phyloP scores from a whole-genome alignment of 371 early-diverging fungal species.

The Mortierella polycephala region DNA sequence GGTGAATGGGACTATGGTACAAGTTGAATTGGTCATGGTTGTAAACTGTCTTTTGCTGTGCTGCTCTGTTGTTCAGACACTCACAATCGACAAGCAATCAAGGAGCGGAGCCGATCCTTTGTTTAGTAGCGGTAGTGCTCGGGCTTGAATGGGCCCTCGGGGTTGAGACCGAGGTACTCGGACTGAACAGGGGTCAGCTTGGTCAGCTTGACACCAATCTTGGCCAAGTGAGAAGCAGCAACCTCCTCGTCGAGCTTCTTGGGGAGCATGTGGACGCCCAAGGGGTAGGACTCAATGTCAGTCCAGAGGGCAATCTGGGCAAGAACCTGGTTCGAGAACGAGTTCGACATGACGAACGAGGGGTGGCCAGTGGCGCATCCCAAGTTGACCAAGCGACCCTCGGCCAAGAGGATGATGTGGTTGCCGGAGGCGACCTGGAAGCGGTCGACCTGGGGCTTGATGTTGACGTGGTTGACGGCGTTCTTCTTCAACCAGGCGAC shows the following conservation, averaged over 20 bases:
- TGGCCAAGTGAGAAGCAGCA: slow-evolving; percentile 94
- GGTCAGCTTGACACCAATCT: slow-evolving; percentile 95
- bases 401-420: slow-evolving; percentile 97
- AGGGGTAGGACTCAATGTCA: slow-evolving; percentile 84
- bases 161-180: slow-evolving; percentile 88
- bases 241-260: slow-evolving; percentile 99
- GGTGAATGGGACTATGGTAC: slow-evolving; percentile 26
- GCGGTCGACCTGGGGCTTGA: slow-evolving; percentile 99
- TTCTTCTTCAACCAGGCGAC: slow-evolving; percentile 99
- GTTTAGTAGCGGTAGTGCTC: slow-evolving; percentile 89
- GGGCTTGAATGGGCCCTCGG: slow-evolving; percentile 97
- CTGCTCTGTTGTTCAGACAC: background rate
- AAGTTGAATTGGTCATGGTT: slow-evolving; percentile 41
- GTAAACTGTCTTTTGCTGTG: background rate
- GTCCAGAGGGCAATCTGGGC: slow-evolving; percentile 99
- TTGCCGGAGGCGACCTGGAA: slow-evolving; percentile 92
- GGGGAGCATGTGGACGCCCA: slow-evolving; percentile 98
- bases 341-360: slow-evolving; percentile 98
- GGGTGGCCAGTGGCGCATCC: slow-evolving; percentile 99
- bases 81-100: slow-evolving; percentile 3
- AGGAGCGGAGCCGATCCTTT: slow-evolving; percentile 88
- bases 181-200: slow-evolving; percentile 78
- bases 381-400: slow-evolving; percentile 99
- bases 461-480: slow-evolving; percentile 88
- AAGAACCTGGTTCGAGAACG: slow-evolving; percentile 98